These are phyloP conservation scores for Geotrichum fermentans DNA, from an alignment of 1,139 yeast species.

Conservation along the genomic window DNA sequence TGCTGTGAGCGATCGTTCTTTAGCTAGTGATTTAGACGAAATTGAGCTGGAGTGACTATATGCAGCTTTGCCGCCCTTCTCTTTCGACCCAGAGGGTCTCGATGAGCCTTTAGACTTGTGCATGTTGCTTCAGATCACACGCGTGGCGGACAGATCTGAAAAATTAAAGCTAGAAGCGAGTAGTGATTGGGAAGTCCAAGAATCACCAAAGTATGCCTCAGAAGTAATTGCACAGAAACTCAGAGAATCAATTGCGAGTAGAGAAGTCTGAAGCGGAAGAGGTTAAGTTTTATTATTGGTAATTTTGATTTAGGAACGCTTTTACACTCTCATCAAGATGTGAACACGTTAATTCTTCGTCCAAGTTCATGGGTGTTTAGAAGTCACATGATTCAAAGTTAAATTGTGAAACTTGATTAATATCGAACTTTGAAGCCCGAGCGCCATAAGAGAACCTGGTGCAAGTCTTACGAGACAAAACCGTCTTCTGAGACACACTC, in stretches of 20 bases:
- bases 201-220: too few relatives aligned
- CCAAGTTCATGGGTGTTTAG: not conserved
- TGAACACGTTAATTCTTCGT: not conserved
- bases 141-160: too few relatives aligned
- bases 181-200: too few relatives aligned
- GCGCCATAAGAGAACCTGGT: too few relatives aligned
- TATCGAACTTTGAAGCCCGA: too few relatives aligned
- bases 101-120: not conserved
- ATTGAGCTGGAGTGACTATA: not conserved
- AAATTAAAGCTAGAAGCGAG: too few relatives aligned
- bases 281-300: not conserved
- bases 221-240: too few relatives aligned
- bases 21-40: not conserved
- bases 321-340: not conserved
- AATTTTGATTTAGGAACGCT: not conserved
- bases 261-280: not conserved
- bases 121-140: not conserved
- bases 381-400: not conserved
- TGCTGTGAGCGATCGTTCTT: constrained; percentile 31
- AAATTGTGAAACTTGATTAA: not conserved
- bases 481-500: too few relatives aligned
- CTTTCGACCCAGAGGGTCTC: not conserved
- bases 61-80: not conserved
- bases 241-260: not conserved
- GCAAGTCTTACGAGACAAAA: too few relatives aligned